Evolutionary conservation across 148 eudicot genomes (phyloP), one percentile per base, ranked within the genome.

Genomic region (Bassia scoparia): DNA sequence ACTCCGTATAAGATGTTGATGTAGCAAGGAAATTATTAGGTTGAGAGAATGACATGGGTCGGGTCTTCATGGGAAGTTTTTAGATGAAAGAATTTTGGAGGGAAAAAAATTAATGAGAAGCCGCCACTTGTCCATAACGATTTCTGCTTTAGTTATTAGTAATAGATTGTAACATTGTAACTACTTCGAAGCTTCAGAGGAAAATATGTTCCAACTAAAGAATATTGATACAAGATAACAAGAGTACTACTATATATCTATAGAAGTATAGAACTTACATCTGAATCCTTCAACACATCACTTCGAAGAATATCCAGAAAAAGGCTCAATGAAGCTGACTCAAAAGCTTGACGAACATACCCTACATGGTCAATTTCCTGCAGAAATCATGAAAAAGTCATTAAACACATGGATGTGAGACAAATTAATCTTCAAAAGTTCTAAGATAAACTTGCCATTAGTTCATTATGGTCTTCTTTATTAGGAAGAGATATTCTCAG

Each of bases 321-420:
- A 83, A 81, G 78, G 70, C 78, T 81, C 86, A 95, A 81, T 24
- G 94, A 84, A 77, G 82, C 88, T 82, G 85, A 94, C 70, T 90
- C 92, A 78, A 95, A 88, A 66, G 97, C 96, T 86, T 88, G 97
- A 62, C 88, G 92, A 72, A 87, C 97, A 82, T 95, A 95, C 35
- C 86, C 85, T 84, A 83, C 88, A 78, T 95, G 99, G 76, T 91
- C 96, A 68, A 91, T 79, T 61, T 94, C 98, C 98, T 94, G 90
- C 72, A 59, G 24, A 80, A 71, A 73, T 76, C 58, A 79, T 30
- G 16, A 17, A 64, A 12, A 65, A 29, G 35, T 56, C 65, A 55
- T 55, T 59, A 24, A 21, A 41, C 21, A 61, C 43, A 72, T 37
- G 56, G 41, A 68, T 49, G 64, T 26, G 37, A 75, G 41, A 48